Evolutionary conservation across 345 rosid genomes (phyloP).

Genomic region (Eucalyptus marginata): DNA sequence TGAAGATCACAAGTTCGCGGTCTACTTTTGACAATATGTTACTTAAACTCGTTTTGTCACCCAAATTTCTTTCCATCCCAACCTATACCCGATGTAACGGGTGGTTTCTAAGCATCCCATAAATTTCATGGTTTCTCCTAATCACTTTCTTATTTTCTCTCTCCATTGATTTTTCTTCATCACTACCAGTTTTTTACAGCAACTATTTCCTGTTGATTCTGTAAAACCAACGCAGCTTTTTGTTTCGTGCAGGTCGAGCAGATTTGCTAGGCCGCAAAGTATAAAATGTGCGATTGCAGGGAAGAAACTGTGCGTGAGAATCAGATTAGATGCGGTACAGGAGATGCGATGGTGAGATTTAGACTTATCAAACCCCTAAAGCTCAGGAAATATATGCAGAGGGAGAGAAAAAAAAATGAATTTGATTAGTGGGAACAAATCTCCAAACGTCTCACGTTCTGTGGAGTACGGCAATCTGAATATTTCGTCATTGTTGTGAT

Average conservation of each 20-base stretch:
- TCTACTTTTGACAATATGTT: neutral
- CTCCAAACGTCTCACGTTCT: neutral
- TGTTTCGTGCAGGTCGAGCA: neutral
- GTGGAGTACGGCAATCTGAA: neutral
- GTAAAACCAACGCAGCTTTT: neutral
- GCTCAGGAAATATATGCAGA: neutral
- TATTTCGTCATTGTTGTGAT: neutral
- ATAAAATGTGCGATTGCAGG: neutral
- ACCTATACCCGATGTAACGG: neutral
- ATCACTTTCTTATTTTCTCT: neutral
- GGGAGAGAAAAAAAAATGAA: too few species aligned
- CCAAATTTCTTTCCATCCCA: neutral
- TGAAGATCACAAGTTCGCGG: neutral
- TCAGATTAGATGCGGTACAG: neutral
- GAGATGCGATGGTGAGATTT: neutral
- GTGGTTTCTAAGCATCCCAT: neutral
- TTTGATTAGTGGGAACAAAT: neutral
- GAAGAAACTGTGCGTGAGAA: neutral
- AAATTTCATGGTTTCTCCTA: neutral
- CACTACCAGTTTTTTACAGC: neutral
- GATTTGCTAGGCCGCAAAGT: neutral
- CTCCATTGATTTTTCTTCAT: neutral
- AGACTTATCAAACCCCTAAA: neutral
- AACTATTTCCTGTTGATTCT: neutral
- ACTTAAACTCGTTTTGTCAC: neutral